Conservation (phyloP, 345 rosid genomes). For the Arabis hirsuta region DNA sequence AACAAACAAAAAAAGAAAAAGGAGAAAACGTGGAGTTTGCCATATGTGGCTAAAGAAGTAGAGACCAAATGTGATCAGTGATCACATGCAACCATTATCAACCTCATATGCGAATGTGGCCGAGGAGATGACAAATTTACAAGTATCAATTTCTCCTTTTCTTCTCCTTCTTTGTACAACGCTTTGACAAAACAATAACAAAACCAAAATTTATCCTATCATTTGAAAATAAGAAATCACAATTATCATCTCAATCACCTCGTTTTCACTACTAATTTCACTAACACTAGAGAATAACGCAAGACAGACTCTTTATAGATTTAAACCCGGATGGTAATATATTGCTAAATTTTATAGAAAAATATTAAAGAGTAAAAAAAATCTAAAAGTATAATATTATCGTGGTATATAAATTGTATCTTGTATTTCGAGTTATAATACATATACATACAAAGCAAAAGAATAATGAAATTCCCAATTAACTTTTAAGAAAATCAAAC, state of each 20-base stretch:
- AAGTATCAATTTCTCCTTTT: constrained; percentile 8
- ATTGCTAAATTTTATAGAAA: too few relatives aligned
- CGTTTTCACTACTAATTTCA: neutral
- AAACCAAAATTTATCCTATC: neutral
- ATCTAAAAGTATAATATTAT: neutral
- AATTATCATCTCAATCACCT: neutral
- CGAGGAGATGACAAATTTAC: constrained; percentile 32
- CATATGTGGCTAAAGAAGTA: constrained; percentile 44
- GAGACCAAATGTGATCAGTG: constrained; percentile 42
- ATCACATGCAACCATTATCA: constrained; percentile 47
- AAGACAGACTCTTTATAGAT: neutral
- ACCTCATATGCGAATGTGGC: constrained; percentile 45
- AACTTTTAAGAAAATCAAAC: neutral
- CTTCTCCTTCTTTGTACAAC: neutral
- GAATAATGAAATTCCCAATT: neutral
- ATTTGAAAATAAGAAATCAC: neutral
- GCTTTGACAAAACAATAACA: neutral
- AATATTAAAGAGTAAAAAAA: too few relatives aligned
- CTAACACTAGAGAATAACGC: neutral
- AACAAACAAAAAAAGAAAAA: neutral
- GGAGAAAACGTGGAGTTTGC: constrained; percentile 42
- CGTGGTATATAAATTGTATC: neutral
- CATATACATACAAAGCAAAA: neutral
- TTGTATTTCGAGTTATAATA: neutral
- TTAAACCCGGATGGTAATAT: too few relatives aligned